phyloP scores from a whole-genome alignment of 768 basidiomycete genomes.

The Clitopilus passeckerianus region DNA sequence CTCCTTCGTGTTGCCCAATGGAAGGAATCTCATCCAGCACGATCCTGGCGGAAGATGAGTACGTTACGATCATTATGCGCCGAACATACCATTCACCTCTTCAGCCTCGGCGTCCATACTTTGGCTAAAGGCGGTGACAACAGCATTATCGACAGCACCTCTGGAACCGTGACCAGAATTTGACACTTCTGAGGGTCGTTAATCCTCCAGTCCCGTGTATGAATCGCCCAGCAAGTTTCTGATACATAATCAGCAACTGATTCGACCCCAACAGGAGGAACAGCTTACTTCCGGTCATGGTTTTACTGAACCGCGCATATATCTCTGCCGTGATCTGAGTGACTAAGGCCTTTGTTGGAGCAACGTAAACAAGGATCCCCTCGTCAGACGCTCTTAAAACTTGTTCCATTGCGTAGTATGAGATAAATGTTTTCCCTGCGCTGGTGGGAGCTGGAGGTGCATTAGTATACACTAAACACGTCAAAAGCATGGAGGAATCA shows the following conservation, averaged over 20 bases:
- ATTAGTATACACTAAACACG: not conserved
- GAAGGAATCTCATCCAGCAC: conserved; percentile 66
- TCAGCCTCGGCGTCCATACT: conserved; percentile 58
- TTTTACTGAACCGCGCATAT: conserved; percentile 64
- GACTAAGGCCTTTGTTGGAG: conserved; percentile 73
- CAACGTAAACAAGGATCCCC: conserved; percentile 67
- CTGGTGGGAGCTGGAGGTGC: conserved; percentile 52
- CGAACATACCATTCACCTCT: conserved; percentile 33
- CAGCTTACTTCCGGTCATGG: conserved; percentile 34
- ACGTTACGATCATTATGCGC: not conserved
- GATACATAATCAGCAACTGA: not conserved
- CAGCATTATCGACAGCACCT: conserved; percentile 64
- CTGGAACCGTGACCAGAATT: conserved; percentile 71
- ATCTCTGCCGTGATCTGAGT: conserved; percentile 69
- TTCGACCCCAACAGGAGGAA: not conserved
- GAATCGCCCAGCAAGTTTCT: conserved; percentile 63
- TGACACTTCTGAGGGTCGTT: conserved; percentile 65
- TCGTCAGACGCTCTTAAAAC: conserved; percentile 58
- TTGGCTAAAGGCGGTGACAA: conserved; percentile 60
- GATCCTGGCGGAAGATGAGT: conserved; percentile 36
- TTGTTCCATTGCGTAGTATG: conserved; percentile 74
- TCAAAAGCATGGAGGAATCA: conserved; percentile 13
- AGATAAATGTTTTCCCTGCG: conserved; percentile 76
- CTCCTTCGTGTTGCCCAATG: conserved; percentile 66
- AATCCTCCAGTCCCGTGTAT: conserved; percentile 59